These are phyloP conservation scores for Saccharomyces pastorianus DNA, from an alignment of 1,139 yeast species.

Conservation along the genomic window DNA sequence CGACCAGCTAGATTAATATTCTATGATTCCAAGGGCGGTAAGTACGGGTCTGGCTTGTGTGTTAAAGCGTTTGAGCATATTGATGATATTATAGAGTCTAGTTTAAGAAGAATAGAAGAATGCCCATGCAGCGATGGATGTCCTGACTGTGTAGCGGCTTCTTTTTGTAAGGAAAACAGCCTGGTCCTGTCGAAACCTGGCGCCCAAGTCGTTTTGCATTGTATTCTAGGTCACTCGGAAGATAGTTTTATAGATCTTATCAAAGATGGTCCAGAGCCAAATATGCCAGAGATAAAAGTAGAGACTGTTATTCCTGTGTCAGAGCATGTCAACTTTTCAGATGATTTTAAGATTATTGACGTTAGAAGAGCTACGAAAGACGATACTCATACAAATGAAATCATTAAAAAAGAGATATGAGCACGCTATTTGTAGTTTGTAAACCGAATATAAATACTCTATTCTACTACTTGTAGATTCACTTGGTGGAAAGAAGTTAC, in stretches of 20 bases:
- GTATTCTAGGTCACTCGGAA: constrained; percentile 40
- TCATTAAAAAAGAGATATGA: not conserved
- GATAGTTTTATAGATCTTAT: constrained; percentile 41
- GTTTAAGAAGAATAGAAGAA: constrained; percentile 48
- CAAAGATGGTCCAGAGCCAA: constrained; percentile 76
- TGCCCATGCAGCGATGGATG: constrained; percentile 88
- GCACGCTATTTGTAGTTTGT: not conserved
- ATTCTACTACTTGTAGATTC: not conserved
- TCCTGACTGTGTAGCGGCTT: constrained; percentile 68
- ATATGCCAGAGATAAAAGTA: constrained; percentile 57
- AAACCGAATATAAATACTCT: not conserved
- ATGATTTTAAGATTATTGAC: constrained; percentile 51
- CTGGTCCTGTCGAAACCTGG: constrained; percentile 83
- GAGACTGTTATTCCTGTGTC: constrained; percentile 59
- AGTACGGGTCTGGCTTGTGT: constrained; percentile 69
- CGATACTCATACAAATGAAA: not conserved
- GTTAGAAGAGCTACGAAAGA: constrained; percentile 22
- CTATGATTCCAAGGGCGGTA: constrained; percentile 76
- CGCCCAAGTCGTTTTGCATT: constrained; percentile 60
- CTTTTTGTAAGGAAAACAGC: constrained; percentile 72
- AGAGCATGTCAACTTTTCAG: constrained; percentile 47
- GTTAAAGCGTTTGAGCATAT: constrained; percentile 72
- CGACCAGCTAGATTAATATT: constrained; percentile 84
- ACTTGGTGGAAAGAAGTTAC: not conserved
- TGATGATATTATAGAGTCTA: constrained; percentile 52